Base-by-base conservation (phyloP, 2,329 filamentous ascomycete genomes). In the Alternaria brassicicola region DNA sequence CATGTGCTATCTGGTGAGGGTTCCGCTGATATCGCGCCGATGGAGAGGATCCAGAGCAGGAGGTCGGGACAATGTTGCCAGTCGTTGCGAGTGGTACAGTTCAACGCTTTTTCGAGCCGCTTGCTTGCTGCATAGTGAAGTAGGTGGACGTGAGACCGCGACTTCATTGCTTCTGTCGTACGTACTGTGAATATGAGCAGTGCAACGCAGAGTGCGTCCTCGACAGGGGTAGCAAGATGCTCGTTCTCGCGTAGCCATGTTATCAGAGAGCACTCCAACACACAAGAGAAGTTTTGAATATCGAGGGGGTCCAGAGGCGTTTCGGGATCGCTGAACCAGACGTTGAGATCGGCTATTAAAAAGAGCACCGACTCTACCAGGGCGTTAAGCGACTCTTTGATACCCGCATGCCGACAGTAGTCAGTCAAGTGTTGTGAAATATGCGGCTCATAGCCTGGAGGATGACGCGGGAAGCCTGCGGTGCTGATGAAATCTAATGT, bases 121-220 rank as follows among this genome's bases (percentile, higher is more conserved):
- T 70, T 72, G 58, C 69, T 76, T 1, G 73, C 74, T 31, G 67
- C 63, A 31, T 65, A 69, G 42, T 78, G 74, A 23, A 77, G 65
- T 6, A 67, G 59, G 35, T 73, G 72, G 1, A 63, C 56, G 30
- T 71, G 66, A 4, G 67, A 63, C 17, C 62, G 64, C 4, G 59
- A 58, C 49, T 72, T 70, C 13, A 75, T 58, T 5, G 74, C 71
- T 61, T 77, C 74, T 3, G 74, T 76, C 2, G 67, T 70, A 28
- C 74, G 71, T 17, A 78, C 68, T 1, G 72, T 74, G 57, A 77
- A 76, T 21, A 76, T 76, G 19, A 78, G 68, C 25, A 78, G 64
- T 6, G 74, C 68, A 21, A 77, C 66, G 52, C 75, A 77, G n/a
- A 77, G 57, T 3, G 73, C 71, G 38, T 73, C 70, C 58, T 78